A percentile compares a stretch with the other conserved stretches of the same genome.
Evolutionary conservation across 371 early-diverging fungal species (phyloP).

Genomic region (Mortierella sp.): DNA sequence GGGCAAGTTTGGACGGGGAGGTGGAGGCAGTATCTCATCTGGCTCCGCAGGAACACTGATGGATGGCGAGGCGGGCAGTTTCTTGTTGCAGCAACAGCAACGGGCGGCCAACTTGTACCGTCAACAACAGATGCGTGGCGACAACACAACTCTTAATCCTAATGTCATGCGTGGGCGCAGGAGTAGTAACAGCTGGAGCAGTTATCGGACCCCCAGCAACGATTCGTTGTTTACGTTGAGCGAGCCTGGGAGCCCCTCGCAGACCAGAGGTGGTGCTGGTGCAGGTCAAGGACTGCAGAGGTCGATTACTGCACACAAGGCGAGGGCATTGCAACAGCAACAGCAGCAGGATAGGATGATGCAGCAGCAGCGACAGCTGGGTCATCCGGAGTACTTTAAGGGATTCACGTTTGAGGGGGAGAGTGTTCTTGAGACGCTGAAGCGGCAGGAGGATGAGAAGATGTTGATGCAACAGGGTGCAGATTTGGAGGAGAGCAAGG

Average conservation of each 20-base stretch:
- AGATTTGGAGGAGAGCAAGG: constrained; percentile 9
- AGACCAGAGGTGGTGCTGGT: constrained; percentile 17
- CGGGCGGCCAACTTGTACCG: constrained; percentile 49
- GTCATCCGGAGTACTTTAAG: constrained; percentile 41
- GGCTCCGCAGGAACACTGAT: constrained; percentile 4
- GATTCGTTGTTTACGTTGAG: constrained; percentile 42
- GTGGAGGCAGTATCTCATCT: background rate
- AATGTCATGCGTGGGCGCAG: constrained; percentile 26
- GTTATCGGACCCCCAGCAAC: constrained; percentile 44
- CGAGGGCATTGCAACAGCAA: constrained; percentile 33
- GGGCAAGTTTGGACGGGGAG: background rate
- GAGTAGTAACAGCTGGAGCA: constrained; percentile 51
- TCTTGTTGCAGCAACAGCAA: constrained; percentile 52
- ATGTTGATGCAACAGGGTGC: background rate
- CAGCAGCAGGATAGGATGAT: constrained; percentile 25
- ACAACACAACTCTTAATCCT: constrained; percentile 31
- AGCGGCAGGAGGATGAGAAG: constrained; percentile 44
- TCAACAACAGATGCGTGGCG: constrained; percentile 36
- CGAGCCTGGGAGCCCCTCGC: constrained; percentile 18
- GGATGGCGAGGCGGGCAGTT: constrained; percentile 30
- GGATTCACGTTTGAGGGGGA: constrained; percentile 57
- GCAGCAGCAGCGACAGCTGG: constrained; percentile 27
- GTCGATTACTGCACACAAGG: constrained; percentile 17
- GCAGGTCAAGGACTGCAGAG: constrained; percentile 1
- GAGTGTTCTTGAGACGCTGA: constrained; percentile 46